Evolutionary conservation across 2,329 filamentous ascomycete genomes (phyloP).

Genomic region (Hypoxylon sp.): DNA sequence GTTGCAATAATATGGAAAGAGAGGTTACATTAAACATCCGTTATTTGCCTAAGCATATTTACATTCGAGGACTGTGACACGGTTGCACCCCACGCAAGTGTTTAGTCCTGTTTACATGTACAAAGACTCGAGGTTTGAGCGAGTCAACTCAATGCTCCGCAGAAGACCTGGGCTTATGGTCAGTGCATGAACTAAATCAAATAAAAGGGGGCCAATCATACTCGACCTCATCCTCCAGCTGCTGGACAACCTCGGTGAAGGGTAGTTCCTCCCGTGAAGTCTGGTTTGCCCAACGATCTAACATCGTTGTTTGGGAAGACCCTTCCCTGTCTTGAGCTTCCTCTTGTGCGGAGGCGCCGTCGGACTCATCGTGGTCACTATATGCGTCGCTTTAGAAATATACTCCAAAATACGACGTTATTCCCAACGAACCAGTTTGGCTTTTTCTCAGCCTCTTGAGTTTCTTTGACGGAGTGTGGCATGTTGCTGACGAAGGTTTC

Average conservation of each 20-base stretch:
- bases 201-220: conserved; percentile 33
- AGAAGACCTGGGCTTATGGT: conserved; percentile 39
- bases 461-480: conserved; percentile 44
- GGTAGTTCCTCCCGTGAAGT: conserved; percentile 48
- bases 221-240: conserved; percentile 36
- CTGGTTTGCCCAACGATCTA: conserved; percentile 49
- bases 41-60: conserved; percentile 38
- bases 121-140: conserved; percentile 31
- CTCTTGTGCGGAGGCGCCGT: conserved; percentile 12
- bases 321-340: conserved; percentile 7
- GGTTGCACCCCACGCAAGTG: conserved; percentile 25
- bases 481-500: conserved; percentile 32
- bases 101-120: conserved; percentile 44
- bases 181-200: conserved; percentile 31
- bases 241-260: conserved; percentile 50
- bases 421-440: conserved; percentile 44
- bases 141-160: conserved; percentile 34
- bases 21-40: conserved; percentile 35
- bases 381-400: conserved; percentile 41
- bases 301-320: conserved; percentile 45
- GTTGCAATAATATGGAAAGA: conserved; percentile 28
- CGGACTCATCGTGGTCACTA: conserved; percentile 33
- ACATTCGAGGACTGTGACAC: conserved; percentile 34
- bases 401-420: conserved; percentile 9
- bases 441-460: conserved; percentile 38